Base-by-base conservation (phyloP, 2,329 filamentous ascomycete species). In the Cladorrhinum sp. region DNA sequence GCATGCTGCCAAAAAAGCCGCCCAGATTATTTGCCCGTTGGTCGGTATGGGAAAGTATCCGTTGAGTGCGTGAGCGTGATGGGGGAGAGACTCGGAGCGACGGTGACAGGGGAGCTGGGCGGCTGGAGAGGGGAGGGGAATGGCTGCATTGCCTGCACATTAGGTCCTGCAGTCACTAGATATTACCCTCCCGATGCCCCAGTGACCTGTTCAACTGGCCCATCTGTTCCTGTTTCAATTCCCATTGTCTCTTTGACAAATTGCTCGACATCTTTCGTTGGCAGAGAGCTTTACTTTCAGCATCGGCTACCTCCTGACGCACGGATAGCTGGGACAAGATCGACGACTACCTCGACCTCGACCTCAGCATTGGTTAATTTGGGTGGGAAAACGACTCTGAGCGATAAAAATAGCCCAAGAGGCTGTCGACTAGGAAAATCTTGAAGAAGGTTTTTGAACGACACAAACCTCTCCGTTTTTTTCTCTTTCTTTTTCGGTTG, bases 71-170 rank as follows among this genome's bases (percentile, higher is more conserved):
- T 36, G 33, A 3, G 57, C 56, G 53, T 51, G 55, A 50, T 30
- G 60, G 58, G 59, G 55, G 33, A 56, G 62, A 60, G 63, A 66
- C 62, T 59, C 62, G 62, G 60, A 62, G 59, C 39, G 52, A 55
- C 54, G 49, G 60, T 62, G 54, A 64, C 66, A 63, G 56, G 60
- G 39, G 21, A 57, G 36, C 57, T 65, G 62, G 65, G 68, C 67
- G 68, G 68, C 65, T 70, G 65, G 61, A 70, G 65, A 64, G 64
- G 53, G 59, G 55, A 59, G 55, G 54, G 57, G 59, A 64, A 61
- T 62, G 63, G 60, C 59, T 63, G 61, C 54, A 61, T 57, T 50
- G 46, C 36, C 28, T 24, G 53, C 36, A 18, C 30, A 26, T 55
- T 21, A n/a, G 36, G 57, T 18, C 30, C 48, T 52, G 55, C 57